These are phyloP conservation scores for Amaranthus hypochondriacus DNA, from an alignment of 148 eudicot genomes.

Conservation along the genomic window DNA sequence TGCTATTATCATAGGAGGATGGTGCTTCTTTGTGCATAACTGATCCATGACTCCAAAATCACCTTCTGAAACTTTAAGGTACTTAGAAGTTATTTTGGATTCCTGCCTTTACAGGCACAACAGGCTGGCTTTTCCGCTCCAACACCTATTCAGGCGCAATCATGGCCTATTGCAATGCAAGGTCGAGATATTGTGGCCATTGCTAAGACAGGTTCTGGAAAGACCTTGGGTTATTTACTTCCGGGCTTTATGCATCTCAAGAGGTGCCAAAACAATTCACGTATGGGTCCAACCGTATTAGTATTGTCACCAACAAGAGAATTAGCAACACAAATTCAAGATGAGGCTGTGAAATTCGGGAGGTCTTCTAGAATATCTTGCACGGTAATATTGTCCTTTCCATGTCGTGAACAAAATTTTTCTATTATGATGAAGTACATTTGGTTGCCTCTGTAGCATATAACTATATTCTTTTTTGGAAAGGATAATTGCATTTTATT, in stretches of 20 bases:
- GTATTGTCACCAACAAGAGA: constrained; percentile 93
- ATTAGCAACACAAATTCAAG: constrained; percentile 92
- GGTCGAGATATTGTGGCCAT: constrained; percentile 78
- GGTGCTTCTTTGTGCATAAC: constrained; percentile 58
- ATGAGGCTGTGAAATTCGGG: constrained; percentile 87
- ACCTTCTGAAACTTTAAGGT: constrained; percentile 2
- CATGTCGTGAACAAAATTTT: neutral
- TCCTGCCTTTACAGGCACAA: constrained; percentile 60
- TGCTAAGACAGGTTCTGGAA: constrained; percentile 92
- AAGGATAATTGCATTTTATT: neutral
- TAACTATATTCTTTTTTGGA: neutral
- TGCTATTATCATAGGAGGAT: constrained; percentile 53
- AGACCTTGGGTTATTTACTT: constrained; percentile 79
- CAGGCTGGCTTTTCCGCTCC: constrained; percentile 84
- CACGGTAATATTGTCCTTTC: constrained; percentile 39
- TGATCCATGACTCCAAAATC: neutral
- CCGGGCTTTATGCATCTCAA: constrained; percentile 84
- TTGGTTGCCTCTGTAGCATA: neutral
- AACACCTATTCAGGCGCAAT: constrained; percentile 90
- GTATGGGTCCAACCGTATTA: constrained; percentile 86
- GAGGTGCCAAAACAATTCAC: constrained; percentile 54
- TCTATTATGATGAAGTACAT: neutral
- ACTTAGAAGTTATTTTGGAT: constrained; percentile 31
- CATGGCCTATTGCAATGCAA: constrained; percentile 88
- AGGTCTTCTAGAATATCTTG: constrained; percentile 63